Percentiles rank a stretch among this genome's conserved stretches.
These are phyloP conservation scores for Trypethelium eluteriae DNA, from an alignment of 495 filamentous ascomycete genomes.

Conservation along the genomic window DNA sequence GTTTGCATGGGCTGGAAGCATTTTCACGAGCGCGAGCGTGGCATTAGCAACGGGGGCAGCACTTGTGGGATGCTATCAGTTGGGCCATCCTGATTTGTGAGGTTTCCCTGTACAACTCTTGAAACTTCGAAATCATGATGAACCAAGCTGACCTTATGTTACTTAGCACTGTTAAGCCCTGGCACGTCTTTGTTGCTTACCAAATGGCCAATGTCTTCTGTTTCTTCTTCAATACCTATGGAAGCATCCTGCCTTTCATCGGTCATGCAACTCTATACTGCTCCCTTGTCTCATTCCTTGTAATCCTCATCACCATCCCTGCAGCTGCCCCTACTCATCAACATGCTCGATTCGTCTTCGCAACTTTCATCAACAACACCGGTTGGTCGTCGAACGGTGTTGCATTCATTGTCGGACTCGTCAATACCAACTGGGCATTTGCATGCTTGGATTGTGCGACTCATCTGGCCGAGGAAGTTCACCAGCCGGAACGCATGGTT, in stretches of 20 bases:
- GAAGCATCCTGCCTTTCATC: constrained; percentile 44
- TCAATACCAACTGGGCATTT: constrained; percentile 57
- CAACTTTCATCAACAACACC: constrained; percentile 54
- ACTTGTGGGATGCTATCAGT: constrained; percentile 50
- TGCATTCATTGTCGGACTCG: constrained; percentile 58
- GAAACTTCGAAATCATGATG: background rate
- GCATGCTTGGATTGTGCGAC: constrained; percentile 54
- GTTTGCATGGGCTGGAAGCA: constrained; percentile 51
- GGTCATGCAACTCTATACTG: constrained; percentile 45
- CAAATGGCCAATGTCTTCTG: constrained; percentile 48
- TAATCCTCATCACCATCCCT: constrained; percentile 50
- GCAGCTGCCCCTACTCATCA: constrained; percentile 49
- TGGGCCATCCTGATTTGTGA: constrained; percentile 52
- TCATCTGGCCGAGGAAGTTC: constrained; percentile 59
- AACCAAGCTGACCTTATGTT: constrained; percentile 13
- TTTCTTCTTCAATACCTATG: constrained; percentile 55
- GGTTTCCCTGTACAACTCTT: constrained; percentile 16
- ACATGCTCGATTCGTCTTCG: constrained; percentile 52
- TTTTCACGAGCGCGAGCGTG: constrained; percentile 54
- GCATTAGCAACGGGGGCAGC: constrained; percentile 46
- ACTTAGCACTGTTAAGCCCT: constrained; percentile 44
- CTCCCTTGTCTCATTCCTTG: constrained; percentile 48
- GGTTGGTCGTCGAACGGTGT: constrained; percentile 53
- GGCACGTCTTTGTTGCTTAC: constrained; percentile 47
- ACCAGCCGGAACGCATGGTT: constrained; percentile 41